Base-by-base conservation (phyloP, 345 rosid species). In the Anacardium occidentale region DNA sequence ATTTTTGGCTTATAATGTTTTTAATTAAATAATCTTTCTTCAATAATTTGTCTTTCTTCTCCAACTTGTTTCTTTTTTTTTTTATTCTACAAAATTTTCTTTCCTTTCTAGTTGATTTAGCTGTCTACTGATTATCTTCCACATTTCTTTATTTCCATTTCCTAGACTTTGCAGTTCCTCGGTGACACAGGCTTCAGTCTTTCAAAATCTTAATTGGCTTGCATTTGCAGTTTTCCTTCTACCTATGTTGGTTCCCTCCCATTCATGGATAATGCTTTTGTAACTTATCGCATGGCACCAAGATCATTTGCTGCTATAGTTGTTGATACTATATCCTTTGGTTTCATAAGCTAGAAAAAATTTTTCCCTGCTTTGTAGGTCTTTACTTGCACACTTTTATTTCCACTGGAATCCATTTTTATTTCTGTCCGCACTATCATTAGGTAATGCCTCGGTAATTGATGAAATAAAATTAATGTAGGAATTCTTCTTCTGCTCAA, bases 161-260 rank as follows among this genome's bases (percentile, higher is more conserved):
- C 83, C 78, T 85, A 87, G 94, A 84, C 80, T 89, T 81, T 77
- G 91, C 90, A 55, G 91, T 85, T 81, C 91, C 91, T 78, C 89
- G 93, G 91, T 89, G 88, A 89, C 86, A 68, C 56, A 62, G 68
- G 73, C 74, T 66, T 29, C 66, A 42, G 25, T 74, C 78, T 60
- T 42, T 66, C 44, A 80, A 66, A 60, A 72, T n/a, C 67, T 70
- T 22, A 32, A 21, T 37, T 77, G 76, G 65, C 62, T 64, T 57
- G 60, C 52, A 51, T 71, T 72, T 64, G 68, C 62, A 76, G 76
- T 72, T 67, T 70, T 29, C 57, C 60, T 54, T 29, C 68, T 14
- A 72, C 15, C 59, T 25, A 1, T 20, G 25, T 10, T 3, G 24
- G 51, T 64, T 67, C 61, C 62, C 70, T 42, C 65, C 50, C 48